Percentiles rank a stretch among this genome's conserved stretches.
Evolutionary conservation across 208 protist species (phyloP).

Genomic region (Acanthamoeba sp.): DNA sequence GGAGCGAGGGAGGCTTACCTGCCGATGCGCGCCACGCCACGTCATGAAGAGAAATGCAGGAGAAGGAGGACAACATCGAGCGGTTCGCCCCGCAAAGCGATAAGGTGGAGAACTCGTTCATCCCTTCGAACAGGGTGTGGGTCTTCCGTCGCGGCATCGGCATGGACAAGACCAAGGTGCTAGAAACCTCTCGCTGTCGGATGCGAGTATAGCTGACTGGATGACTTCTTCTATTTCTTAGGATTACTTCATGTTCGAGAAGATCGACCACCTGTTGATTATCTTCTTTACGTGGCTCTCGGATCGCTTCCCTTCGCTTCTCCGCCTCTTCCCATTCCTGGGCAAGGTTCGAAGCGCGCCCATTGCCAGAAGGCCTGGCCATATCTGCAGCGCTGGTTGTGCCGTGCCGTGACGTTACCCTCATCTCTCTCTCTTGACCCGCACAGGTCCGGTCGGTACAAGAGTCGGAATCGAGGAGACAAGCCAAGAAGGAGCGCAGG

Average conservation of each 20-base stretch:
- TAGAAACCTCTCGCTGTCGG: not conserved
- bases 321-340: conserved; percentile 19
- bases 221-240: too few relatives aligned
- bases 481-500: not conserved
- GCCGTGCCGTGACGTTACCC: too few relatives aligned
- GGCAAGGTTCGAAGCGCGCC: not conserved
- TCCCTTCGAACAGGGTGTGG: conserved; percentile 29
- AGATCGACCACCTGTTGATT: conserved; percentile 8
- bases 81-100: conserved; percentile 1
- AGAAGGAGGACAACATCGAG: conserved; percentile 4
- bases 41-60: not conserved
- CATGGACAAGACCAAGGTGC: conserved; percentile 22
- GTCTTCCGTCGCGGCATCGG: conserved; percentile 30
- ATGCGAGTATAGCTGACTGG: too few relatives aligned
- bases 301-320: not conserved
- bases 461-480: not conserved
- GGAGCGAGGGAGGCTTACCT: not conserved
- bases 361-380: too few relatives aligned
- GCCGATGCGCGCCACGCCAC: too few relatives aligned
- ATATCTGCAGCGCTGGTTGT: too few relatives aligned
- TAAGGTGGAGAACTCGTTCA: conserved; percentile 13
- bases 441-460: not conserved
- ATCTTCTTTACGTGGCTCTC: conserved; percentile 16
- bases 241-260: conserved; percentile 53
- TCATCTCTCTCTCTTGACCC: not conserved